A percentile compares a stretch with the other conserved stretches of the same genome.
Evolutionary conservation across 257 asterid species (phyloP).

Genomic region (Penstemon barbatus): DNA sequence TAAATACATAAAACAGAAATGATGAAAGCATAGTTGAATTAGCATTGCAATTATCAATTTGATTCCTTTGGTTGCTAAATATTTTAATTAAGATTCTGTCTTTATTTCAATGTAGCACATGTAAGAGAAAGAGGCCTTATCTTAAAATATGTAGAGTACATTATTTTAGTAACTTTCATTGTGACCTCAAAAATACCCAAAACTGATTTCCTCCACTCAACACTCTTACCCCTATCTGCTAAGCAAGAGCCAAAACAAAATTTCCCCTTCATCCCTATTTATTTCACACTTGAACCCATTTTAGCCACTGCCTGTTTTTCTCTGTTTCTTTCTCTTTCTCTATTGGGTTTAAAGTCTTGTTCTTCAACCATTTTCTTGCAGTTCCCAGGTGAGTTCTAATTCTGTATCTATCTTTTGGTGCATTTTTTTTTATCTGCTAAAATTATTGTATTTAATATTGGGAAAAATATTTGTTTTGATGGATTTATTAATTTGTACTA

Average conservation of each 20-base stretch:
- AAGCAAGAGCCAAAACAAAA: slow-evolving; percentile 57
- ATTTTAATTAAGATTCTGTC: slow-evolving; percentile 24
- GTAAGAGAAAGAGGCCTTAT: slow-evolving; percentile 36
- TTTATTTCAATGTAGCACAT: slow-evolving; percentile 26
- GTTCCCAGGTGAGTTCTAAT: slow-evolving; percentile 26
- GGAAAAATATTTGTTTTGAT: neutral
- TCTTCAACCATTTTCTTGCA: slow-evolving; percentile 21
- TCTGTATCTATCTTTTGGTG: neutral
- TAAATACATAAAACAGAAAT: slow-evolving; percentile 16
- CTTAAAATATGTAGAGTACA: slow-evolving; percentile 6
- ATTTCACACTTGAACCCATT: neutral
- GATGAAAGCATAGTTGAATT: slow-evolving; percentile 27
- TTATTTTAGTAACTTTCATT: slow-evolving; percentile 20
- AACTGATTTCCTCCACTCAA: slow-evolving; percentile 79
- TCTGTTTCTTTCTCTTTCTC: slow-evolving; percentile 19
- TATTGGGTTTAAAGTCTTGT: slow-evolving; percentile 12
- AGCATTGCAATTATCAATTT: slow-evolving; percentile 21
- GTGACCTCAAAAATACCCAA: slow-evolving; percentile 47
- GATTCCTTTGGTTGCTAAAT: slow-evolving; percentile 20
- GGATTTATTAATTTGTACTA: slow-evolving; percentile 1
- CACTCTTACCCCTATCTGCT: slow-evolving; percentile 69
- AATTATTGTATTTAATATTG: neutral
- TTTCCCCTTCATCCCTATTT: slow-evolving; percentile 26
- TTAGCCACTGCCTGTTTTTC: neutral
- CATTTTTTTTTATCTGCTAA: neutral